These are phyloP conservation scores for Termitomyces sp. DNA, from an alignment of 768 basidiomycete genomes.

Conservation along the genomic window DNA sequence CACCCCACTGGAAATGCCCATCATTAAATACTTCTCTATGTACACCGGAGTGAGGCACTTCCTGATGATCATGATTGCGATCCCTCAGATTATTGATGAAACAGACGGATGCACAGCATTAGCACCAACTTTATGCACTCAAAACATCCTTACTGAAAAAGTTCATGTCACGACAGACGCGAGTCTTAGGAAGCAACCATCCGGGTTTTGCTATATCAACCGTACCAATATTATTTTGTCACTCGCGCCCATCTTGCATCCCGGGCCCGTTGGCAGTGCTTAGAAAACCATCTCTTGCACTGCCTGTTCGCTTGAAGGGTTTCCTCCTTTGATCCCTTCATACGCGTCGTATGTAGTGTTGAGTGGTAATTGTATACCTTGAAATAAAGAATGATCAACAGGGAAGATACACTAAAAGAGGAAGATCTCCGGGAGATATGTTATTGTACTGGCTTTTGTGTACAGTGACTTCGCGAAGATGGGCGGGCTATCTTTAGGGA, in stretches of 20 bases:
- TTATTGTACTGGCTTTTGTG: neutral
- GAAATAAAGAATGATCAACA: neutral
- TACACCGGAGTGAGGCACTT: neutral
- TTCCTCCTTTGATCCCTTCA: neutral
- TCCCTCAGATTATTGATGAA: conserved; percentile 1
- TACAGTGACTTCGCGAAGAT: neutral
- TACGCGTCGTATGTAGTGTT: neutral
- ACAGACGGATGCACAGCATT: neutral
- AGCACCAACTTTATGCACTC: neutral
- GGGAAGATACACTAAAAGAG: neutral
- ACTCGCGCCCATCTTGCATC: neutral
- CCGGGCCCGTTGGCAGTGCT: neutral
- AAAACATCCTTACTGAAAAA: neutral
- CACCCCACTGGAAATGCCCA: neutral
- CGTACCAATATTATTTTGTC: neutral
- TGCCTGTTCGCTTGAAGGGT: neutral
- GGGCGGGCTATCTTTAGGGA: neutral
- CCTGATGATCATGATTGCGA: neutral
- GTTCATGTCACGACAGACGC: neutral
- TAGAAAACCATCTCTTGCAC: neutral
- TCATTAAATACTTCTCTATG: neutral
- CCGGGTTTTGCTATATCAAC: neutral
- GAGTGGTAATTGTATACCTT: neutral
- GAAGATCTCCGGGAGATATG: neutral
- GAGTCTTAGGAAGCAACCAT: neutral